Base-by-base conservation (phyloP, 768 basidiomycete genomes). In the Russula sp. region DNA sequence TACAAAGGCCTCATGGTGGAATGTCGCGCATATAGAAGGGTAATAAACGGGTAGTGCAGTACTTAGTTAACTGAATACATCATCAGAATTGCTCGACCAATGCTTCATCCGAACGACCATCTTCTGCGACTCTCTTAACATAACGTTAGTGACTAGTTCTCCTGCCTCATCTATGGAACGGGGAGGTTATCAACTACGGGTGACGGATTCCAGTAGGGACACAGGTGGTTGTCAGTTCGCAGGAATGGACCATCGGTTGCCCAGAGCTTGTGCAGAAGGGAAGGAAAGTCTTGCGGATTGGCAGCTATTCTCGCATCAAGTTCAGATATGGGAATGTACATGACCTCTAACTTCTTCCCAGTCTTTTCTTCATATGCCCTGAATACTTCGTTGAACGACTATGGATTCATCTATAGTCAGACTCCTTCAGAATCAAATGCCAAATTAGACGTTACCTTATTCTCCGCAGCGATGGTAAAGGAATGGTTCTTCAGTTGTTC, bases 201-300 rank as follows among this genome's bases (percentile, higher is more conserved):
- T 20, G 60, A 60, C 18, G 70, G 70, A 18, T 71, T 70, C 67
- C 67, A 71, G 20, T 63, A 49, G 16, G 70, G 70, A 44, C 52
- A 71, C 20, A 59, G 42, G 14, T 61, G 38, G 14, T 68, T 70
- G 58, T 67, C 63, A 8, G 67, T 60, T 24, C n/a, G 28, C 8
- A 24, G 49, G 32, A 61, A 40, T 3, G 53, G 58, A 5, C 66
- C 69, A 36, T 36, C 3, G 50, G 65, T 58, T 5, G 66, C 69
- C 57, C 52, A 70, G 34, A 30, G 13, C 32, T 50, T 59, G n/a
- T 59, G 56, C 34, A 70, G 22, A 42, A 38, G 13, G 26, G 57
- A n/a, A n/a, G 18, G 18, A 28, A 67, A 26, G 34, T 71, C 63
- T 1, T 54, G 2, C 1, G 65, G 65, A 32, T 69, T 61, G 56